Evolutionary conservation across 2,329 filamentous ascomycete species (phyloP).

Genomic region (Trichoderma asperellum): DNA sequence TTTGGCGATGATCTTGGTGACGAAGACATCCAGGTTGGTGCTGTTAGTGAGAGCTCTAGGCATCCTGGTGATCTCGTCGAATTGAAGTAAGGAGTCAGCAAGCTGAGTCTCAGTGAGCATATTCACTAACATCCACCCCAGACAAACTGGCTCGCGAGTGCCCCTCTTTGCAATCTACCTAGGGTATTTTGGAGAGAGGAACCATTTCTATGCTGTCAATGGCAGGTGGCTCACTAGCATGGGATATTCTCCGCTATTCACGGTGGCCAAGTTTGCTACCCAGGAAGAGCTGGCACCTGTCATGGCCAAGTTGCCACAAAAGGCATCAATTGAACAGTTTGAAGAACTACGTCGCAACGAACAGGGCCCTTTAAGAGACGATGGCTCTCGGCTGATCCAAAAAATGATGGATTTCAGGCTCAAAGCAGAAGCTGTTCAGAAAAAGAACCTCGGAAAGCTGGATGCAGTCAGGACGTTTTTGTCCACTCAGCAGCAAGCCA

Average conservation of each 20-base stretch:
- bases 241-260: slow-evolving; percentile 52
- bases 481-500: slow-evolving; percentile 43
- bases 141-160: slow-evolving; percentile 46
- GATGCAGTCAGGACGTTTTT: slow-evolving; percentile 51
- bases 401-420: slow-evolving; percentile 54
- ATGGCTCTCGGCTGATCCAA: slow-evolving; percentile 49
- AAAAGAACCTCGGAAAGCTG: slow-evolving; percentile 52
- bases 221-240: slow-evolving; percentile 54
- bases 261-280: slow-evolving; percentile 52
- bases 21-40: slow-evolving; percentile 35
- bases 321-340: slow-evolving; percentile 38
- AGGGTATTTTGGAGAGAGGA: slow-evolving; percentile 53
- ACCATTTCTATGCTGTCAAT: slow-evolving; percentile 59
- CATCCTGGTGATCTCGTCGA: slow-evolving; percentile 58
- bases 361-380: slow-evolving; percentile 50
- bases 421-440: slow-evolving; percentile 51
- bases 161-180: slow-evolving; percentile 58
- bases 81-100: slow-evolving; percentile 42
- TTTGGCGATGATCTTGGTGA: slow-evolving; percentile 38
- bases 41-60: slow-evolving; percentile 36
- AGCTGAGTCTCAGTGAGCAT: background rate
- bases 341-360: slow-evolving; percentile 40
- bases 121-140: slow-evolving; percentile 29
- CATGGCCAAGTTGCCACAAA: slow-evolving; percentile 38
- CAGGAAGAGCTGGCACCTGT: slow-evolving; percentile 48